Conservation (phyloP, 805 yeast genomes). For the Starmerella bombi region DNA sequence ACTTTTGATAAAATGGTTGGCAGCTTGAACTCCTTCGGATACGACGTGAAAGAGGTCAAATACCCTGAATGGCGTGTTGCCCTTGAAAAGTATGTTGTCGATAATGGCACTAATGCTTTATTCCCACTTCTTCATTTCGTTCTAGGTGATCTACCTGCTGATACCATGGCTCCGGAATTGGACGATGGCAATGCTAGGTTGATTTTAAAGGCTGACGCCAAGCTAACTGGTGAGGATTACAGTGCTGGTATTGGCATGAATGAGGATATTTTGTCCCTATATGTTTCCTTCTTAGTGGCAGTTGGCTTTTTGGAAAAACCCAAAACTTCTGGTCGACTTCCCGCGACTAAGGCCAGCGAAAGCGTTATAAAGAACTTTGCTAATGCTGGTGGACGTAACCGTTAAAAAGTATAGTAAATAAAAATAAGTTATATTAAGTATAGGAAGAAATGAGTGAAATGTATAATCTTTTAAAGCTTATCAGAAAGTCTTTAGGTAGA, state of each 20-base stretch:
- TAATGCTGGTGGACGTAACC: constrained; percentile 31
- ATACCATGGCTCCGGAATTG: constrained; percentile 88
- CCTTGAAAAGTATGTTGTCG: constrained; percentile 66
- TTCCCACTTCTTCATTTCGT: constrained; percentile 92
- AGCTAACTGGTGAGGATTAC: constrained; percentile 52
- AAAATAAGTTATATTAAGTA: neutral
- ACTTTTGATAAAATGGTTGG: constrained; percentile 63
- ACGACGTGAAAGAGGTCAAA: constrained; percentile 44
- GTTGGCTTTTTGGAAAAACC: constrained; percentile 72
- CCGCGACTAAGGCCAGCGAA: constrained; percentile 35
- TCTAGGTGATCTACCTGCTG: constrained; percentile 77
- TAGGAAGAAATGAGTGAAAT: neutral
- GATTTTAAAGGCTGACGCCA: constrained; percentile 49
- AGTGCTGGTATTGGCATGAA: constrained; percentile 69
- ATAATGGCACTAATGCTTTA: constrained; percentile 67
- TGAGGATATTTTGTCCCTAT: constrained; percentile 50
- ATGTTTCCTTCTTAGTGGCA: constrained; percentile 64
- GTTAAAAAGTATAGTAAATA: constrained; percentile 4
- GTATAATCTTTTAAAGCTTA: too few relatives aligned
- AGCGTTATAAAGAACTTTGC: constrained; percentile 26
- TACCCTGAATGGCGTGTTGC: constrained; percentile 69
- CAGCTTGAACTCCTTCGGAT: constrained; percentile 57
- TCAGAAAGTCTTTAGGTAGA: too few relatives aligned
- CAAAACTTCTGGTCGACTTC: constrained; percentile 29
- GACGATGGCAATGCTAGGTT: constrained; percentile 72